Conservation (phyloP, 2,329 filamentous ascomycete genomes). For the Xylariaceae sp. region DNA sequence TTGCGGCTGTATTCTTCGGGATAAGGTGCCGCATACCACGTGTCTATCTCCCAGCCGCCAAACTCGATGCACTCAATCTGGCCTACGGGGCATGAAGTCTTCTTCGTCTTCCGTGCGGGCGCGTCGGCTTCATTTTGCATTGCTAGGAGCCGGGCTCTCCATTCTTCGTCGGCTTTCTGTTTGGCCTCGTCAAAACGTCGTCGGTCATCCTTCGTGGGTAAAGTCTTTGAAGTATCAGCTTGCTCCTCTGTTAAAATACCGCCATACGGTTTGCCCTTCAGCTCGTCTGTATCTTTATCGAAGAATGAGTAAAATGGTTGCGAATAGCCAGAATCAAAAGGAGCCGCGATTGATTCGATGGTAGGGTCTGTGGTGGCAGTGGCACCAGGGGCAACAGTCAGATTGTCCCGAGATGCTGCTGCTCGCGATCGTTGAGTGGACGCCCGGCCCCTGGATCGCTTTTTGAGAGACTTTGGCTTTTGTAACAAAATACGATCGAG, state of each 20-base stretch:
- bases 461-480: slow-evolving; percentile 54
- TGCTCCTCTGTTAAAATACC: slow-evolving; percentile 86
- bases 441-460: slow-evolving; percentile 37
- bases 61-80: slow-evolving; percentile 99
- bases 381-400: slow-evolving; percentile 27
- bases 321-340: slow-evolving; percentile 57
- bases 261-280: slow-evolving; percentile 90
- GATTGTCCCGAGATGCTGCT: slow-evolving; percentile 22
- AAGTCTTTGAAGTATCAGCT: slow-evolving; percentile 83
- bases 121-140: slow-evolving; percentile 60
- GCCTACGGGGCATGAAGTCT: slow-evolving; percentile 78
- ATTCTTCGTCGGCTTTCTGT: slow-evolving; percentile 85
- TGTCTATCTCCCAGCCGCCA: slow-evolving; percentile 95
- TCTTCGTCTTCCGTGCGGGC: slow-evolving; percentile 61
- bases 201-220: slow-evolving; percentile 74
- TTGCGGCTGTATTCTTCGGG: slow-evolving; percentile 98
- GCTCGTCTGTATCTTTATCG: slow-evolving; percentile 82
- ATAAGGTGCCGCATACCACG: slow-evolving; percentile 97
- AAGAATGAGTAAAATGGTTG: slow-evolving; percentile 84
- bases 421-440: slow-evolving; percentile 33
- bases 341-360: slow-evolving; percentile 45
- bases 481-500: slow-evolving; percentile 56
- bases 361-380: not conserved
- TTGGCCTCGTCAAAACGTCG: slow-evolving; percentile 85
- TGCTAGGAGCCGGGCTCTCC: slow-evolving; percentile 61